Conservation (phyloP, 768 basidiomycete genomes). For the Rhodosporidiobolus sp. region DNA sequence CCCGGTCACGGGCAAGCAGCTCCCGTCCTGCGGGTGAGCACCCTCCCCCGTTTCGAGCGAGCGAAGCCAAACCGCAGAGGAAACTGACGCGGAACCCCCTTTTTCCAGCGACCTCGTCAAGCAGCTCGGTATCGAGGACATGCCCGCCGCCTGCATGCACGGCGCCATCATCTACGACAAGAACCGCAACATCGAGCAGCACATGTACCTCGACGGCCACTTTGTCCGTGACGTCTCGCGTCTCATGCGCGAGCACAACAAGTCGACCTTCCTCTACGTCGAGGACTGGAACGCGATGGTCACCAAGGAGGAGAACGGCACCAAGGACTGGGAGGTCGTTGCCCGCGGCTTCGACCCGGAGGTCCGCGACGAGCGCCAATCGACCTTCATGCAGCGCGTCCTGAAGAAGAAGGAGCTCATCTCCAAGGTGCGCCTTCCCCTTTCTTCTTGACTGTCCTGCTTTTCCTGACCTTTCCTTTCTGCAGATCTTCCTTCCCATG, state of each 20-base stretch:
- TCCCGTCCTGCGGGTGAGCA: conserved; percentile 37
- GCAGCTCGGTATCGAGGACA: conserved; percentile 23
- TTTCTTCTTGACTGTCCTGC: too few species aligned
- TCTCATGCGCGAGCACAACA: conserved; percentile 40
- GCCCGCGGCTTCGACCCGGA: conserved; percentile 40
- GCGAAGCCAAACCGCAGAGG: not conserved
- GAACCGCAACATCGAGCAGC: conserved; percentile 37
- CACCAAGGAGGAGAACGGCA: conserved; percentile 39
- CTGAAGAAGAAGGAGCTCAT: conserved; percentile 33
- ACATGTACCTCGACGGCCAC: conserved; percentile 32
- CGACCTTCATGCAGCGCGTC: conserved; percentile 38
- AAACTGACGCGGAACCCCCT: not conserved
- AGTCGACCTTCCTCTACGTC: conserved; percentile 42
- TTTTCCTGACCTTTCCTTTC: not conserved
- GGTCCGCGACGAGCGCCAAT: conserved; percentile 36
- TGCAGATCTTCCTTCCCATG: conserved; percentile 42
- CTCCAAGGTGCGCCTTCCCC: conserved; percentile 20
- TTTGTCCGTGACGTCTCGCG: conserved; percentile 38
- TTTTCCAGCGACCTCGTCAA: conserved; percentile 25
- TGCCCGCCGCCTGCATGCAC: conserved; percentile 40
- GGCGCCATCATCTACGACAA: conserved; percentile 43
- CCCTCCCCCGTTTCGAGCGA: not conserved
- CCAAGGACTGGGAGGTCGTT: conserved; percentile 40
- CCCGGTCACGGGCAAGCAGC: conserved; percentile 42
- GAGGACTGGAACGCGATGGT: conserved; percentile 41